phyloP scores from a whole-genome alignment of 805 yeast species.

The Vanderwaltozyma tropicalis region DNA sequence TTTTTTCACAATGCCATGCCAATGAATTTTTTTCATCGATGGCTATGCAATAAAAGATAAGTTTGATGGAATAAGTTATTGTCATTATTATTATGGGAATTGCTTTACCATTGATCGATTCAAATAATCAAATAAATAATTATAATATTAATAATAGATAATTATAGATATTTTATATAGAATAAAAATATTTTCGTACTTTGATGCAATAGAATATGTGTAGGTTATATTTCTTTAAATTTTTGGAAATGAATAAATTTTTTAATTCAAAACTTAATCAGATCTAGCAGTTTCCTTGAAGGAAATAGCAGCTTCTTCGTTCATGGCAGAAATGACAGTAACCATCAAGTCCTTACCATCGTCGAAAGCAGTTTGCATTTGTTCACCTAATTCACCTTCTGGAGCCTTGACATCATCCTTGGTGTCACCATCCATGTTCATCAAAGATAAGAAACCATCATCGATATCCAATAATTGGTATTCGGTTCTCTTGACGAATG shows the following conservation, averaged over 20 bases:
- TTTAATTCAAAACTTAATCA: conserved; percentile 16
- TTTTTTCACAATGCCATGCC: too few relatives aligned
- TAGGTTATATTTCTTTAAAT: too few relatives aligned
- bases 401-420: conserved; percentile 98
- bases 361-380: conserved; percentile 85
- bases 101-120: too few relatives aligned
- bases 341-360: conserved; percentile 97
- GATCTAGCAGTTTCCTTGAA: conserved; percentile 95
- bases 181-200: conserved; percentile 3
- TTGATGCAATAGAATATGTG: conserved; percentile 5
- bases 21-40: too few relatives aligned
- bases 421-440: conserved; percentile 96
- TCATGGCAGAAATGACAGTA: conserved; percentile 96
- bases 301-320: conserved; percentile 98
- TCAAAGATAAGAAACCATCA: conserved; percentile 93
- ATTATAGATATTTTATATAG: not conserved
- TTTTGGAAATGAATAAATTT: too few relatives aligned
- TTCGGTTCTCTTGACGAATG: conserved; percentile 92
- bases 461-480: conserved; percentile 96
- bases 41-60: too few relatives aligned
- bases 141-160: not conserved
- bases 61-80: too few relatives aligned
- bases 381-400: conserved; percentile 95
- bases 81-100: too few relatives aligned
- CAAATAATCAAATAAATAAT: conserved; percentile 2